A percentile compares a stretch with the other conserved stretches of the same genome.
Evolutionary conservation across 352 stramenopile species (phyloP).

Genomic region (Phytopythium oedochilum): DNA sequence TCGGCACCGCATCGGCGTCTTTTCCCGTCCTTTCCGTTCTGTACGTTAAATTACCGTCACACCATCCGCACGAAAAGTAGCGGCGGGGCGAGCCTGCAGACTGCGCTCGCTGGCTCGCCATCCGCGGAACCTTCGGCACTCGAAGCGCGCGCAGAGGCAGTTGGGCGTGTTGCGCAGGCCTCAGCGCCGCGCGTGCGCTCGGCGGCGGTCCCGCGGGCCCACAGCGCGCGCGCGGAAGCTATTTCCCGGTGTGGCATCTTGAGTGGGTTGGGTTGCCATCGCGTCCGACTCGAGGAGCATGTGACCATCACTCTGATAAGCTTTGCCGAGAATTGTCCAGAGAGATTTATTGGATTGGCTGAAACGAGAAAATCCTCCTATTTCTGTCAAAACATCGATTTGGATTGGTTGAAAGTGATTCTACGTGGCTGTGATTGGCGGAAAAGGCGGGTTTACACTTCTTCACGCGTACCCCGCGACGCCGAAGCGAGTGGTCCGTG

Average conservation of each 20-base stretch:
- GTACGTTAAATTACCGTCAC: background rate
- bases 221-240: slow-evolving; percentile 26
- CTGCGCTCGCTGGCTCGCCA: background rate
- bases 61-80: too few species aligned
- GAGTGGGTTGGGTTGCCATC: background rate
- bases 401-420: background rate
- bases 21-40: background rate
- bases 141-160: background rate
- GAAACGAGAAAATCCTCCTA: too few species aligned
- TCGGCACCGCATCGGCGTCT: too few species aligned
- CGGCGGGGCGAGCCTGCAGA: background rate
- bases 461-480: background rate
- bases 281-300: too few species aligned
- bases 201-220: background rate
- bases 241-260: slow-evolving; percentile 16
- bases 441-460: slow-evolving; percentile 4
- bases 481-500: background rate
- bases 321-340: too few species aligned
- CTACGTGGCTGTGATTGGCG: slow-evolving; percentile 12
- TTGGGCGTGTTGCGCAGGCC: slow-evolving; percentile 4
- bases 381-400: background rate
- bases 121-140: fast-evolving
- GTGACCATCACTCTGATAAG: too few species aligned
- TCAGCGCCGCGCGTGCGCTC: too few species aligned
- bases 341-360: too few species aligned